phyloP scores from a whole-genome alignment of 306 rosid genomes.

The Castanospermum australe region DNA sequence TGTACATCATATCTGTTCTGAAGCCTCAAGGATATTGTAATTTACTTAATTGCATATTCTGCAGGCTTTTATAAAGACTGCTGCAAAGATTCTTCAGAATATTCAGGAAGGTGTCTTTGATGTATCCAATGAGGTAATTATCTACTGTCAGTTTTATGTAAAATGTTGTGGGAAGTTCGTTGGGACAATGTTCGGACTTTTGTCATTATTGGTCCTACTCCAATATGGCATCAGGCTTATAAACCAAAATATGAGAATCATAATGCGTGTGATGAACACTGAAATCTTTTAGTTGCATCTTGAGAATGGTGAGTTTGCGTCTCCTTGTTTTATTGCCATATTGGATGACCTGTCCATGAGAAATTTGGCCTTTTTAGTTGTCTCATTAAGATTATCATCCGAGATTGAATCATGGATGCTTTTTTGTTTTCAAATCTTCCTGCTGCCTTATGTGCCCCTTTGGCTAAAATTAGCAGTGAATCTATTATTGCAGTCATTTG shows the following conservation, averaged over 20 bases:
- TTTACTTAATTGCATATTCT: not conserved
- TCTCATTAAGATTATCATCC: not conserved
- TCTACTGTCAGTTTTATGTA: not conserved
- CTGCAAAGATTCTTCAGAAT: conserved; percentile 68
- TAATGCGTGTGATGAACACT: not conserved
- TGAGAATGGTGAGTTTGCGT: not conserved
- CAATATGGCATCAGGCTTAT: not conserved
- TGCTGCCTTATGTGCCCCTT: not conserved
- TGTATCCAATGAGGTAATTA: conserved; percentile 67
- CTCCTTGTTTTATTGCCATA: not conserved
- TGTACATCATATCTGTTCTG: not conserved
- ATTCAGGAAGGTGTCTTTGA: conserved; percentile 73
- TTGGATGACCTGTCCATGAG: not conserved
- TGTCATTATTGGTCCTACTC: not conserved
- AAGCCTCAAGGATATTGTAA: not conserved
- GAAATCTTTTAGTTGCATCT: not conserved
- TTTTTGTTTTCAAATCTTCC: not conserved
- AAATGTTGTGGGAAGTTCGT: not conserved
- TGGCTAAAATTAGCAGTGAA: not conserved
- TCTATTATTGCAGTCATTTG: conserved; percentile 50
- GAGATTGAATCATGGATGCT: not conserved
- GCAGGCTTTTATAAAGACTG: conserved; percentile 70
- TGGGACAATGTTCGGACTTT: not conserved
- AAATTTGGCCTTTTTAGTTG: not conserved
- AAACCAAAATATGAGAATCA: not conserved